These are phyloP conservation scores for Fusarium verrucosum DNA, from an alignment of 2,329 filamentous ascomycete genomes.

Conservation along the genomic window DNA sequence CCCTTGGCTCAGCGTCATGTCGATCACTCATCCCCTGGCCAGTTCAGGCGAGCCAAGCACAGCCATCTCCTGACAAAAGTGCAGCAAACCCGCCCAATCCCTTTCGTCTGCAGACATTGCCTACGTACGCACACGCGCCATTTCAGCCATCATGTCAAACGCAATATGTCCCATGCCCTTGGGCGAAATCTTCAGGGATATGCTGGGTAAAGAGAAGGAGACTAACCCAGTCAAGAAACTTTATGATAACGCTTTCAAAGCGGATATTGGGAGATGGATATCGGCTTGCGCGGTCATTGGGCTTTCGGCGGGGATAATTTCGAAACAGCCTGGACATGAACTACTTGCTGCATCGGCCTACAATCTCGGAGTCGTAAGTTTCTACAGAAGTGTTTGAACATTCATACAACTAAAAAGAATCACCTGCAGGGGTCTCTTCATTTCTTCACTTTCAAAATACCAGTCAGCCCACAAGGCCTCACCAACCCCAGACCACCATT, in stretches of 20 bases:
- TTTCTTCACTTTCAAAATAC: constrained; percentile 8
- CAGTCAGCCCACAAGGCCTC: constrained; percentile 5
- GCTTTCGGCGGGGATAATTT: constrained; percentile 30
- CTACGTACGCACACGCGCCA: not conserved
- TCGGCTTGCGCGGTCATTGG: constrained; percentile 20
- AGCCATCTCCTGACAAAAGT: not conserved
- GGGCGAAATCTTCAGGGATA: constrained; percentile 21
- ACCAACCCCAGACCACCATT: constrained; percentile 7
- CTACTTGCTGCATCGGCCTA: constrained; percentile 20
- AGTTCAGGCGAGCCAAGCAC: constrained; percentile 8
- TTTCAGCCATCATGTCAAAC: constrained; percentile 14
- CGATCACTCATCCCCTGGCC: not conserved
- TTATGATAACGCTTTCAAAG: constrained; percentile 27
- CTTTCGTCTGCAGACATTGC: not conserved
- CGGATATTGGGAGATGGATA: constrained; percentile 29
- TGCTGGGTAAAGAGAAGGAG: constrained; percentile 20
- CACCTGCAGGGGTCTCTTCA: constrained; percentile 11
- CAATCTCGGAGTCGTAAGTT: constrained; percentile 24
- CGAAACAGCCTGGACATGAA: constrained; percentile 12
- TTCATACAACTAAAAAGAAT: not conserved
- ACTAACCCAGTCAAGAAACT: constrained; percentile 27
- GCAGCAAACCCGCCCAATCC: not conserved
- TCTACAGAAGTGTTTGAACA: too few species aligned
- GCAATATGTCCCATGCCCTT: constrained; percentile 25
- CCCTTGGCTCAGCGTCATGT: constrained; percentile 10